Base-by-base conservation (phyloP, 2,329 filamentous ascomycete species). In the Colletotrichum higginsianum region DNA sequence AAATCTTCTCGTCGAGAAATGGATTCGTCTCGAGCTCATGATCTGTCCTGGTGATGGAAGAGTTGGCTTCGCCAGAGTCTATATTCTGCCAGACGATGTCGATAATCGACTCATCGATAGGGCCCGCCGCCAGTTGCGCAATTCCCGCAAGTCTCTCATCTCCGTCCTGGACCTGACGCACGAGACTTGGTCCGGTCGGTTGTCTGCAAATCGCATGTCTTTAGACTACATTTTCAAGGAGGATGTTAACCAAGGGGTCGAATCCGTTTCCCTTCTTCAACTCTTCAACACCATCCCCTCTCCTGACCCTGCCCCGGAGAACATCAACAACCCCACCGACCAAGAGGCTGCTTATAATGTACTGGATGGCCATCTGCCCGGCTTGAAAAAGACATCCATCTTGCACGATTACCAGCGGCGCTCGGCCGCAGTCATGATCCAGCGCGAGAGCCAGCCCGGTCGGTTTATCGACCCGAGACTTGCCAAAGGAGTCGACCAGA, bases 361-460 rank as follows among this genome's bases (percentile, higher is more conserved):
- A 1, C 78, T 94, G 57, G 78, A 84, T 44, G 85, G 86, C 76
- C 76, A 82, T 15, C 75, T 93, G 0, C 77, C 81, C 1, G 92
- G 92, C 0, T 79, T 95, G 6, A 60, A 30, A 13, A 87, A 80
- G 16, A 93, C 94, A 0, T 82, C 82, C 0, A 38, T 47, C 18
- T 84, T 98, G 0, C 93, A 96, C 78, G 86, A 89, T 0, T 97
- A 97, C 76, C 96, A 98, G 79, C 88, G 91, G 61, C 88, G 92
- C 55, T 96, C 95, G 1, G 92, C 93, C 0, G 94, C 93, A 4
- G 79, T 92, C 38, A 98, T 98, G 95, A 82, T 98, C 21, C 92
- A 96, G 78, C 91, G 92, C 64, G 96, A 98, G 80, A 82, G 87
- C 7, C 87, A 90, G 26, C 90, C 93, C 0, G 86, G 86, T 6